Evolutionary conservation across 1,284 basidiomycete species (phyloP), one percentile per base, ranked within the genome.

Genomic region (Cutaneotrichosporon cavernicola): DNA sequence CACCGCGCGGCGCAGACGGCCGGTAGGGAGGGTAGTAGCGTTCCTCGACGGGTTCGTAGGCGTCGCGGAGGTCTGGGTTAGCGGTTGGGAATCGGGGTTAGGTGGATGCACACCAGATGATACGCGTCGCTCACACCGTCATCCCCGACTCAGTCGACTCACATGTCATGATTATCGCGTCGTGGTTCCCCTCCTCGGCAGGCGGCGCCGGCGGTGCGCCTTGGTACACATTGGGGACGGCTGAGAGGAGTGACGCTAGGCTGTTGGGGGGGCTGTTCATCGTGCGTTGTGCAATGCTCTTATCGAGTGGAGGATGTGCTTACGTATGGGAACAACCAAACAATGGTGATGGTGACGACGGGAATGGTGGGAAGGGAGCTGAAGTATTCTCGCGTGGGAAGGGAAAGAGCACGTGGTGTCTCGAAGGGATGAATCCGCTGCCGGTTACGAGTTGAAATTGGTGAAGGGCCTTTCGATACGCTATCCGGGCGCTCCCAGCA

Each of bases 151-250:
- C 3, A 26, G 26, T 26, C 32, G 31, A 69, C 67, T 61, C 58
- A 69, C 67, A 69, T 16, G 53, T 64, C 43, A 69, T 62, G 50
- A 69, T 59, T 14, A 61, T 65, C 2, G 59, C 62, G 8, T 50
- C 61, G 38, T 56, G n/a, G 60, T 53, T 16, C 22, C 52, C 58
- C 26, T 64, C 62, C n/a, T 60, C 62, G 5, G 58, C 47, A 3
- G 49, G 56, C 36, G 53, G 46, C 58, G 51, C 21, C 16, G 51
- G 34, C 2, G 51, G 22, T 13, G 47, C 26, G 40, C 30, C 50
- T 13, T 30, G 34, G 18, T 62, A 56, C 16, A 32, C 43, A 40
- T 49, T 38, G 18, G 57, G 57, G 9, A 58, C 43, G 26, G 52
- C 32, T 31, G 49, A 49, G 46, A 64, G 52, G 32, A 64, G 55